Conservation (phyloP, 2,329 filamentous ascomycete genomes). For the Beauveria sp. region DNA sequence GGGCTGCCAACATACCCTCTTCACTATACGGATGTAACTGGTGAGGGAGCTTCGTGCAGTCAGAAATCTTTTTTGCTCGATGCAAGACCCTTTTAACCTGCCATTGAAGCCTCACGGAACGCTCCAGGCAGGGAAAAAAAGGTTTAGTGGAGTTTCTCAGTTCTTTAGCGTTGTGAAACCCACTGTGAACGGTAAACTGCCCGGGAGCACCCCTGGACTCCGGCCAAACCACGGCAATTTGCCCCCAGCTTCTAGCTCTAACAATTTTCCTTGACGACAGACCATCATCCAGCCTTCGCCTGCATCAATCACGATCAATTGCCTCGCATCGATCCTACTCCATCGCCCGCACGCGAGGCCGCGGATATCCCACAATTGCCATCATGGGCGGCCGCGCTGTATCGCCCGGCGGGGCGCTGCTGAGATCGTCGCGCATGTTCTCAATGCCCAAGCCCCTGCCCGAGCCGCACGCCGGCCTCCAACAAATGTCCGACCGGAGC, state of each 20-base stretch:
- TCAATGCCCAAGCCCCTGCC: slow-evolving; percentile 73
- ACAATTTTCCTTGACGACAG: neutral
- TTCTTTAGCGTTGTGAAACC: neutral
- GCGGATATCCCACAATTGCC: slow-evolving; percentile 14
- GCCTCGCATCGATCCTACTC: slow-evolving; percentile 15
- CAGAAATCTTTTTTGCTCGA: neutral
- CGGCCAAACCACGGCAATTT: slow-evolving; percentile 13
- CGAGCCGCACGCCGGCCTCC: slow-evolving; percentile 44
- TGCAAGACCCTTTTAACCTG: neutral
- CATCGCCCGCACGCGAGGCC: slow-evolving; percentile 21
- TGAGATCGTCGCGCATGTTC: slow-evolving; percentile 85
- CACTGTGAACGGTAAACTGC: neutral
- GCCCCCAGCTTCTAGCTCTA: slow-evolving; percentile 3
- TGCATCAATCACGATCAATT: slow-evolving; percentile 13
- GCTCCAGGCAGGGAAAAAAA: neutral
- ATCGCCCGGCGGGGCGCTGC: slow-evolving; percentile 59
- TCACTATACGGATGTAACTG: neutral
- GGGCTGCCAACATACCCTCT: slow-evolving; percentile 24
- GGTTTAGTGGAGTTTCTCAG: slow-evolving; percentile 3
- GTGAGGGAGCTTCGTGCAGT: slow-evolving; percentile 1
- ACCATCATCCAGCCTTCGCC: slow-evolving; percentile 22
- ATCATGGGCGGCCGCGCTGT: slow-evolving; percentile 30
- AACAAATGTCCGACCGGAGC: slow-evolving; percentile 28
- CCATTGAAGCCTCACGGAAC: neutral
- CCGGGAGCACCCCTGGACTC: neutral